phyloP scores from a whole-genome alignment of 1,284 basidiomycete species.

The Agaricales sp. region DNA sequence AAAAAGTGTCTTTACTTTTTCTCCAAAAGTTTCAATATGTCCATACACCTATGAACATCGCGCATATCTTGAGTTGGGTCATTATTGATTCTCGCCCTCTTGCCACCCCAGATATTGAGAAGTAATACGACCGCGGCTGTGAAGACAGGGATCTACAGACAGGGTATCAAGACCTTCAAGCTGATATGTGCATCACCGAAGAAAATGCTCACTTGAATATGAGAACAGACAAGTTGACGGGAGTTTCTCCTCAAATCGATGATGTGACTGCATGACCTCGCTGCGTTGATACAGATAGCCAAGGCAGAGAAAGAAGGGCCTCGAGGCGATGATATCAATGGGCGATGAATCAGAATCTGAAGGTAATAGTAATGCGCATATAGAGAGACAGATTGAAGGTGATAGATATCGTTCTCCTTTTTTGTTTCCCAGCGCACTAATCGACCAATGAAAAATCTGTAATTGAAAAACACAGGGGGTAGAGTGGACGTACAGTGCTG shows the following conservation, averaged over 20 bases:
- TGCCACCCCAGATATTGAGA: conserved; percentile 67
- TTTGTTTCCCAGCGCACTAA: conserved; percentile 62
- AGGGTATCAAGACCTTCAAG: neutral
- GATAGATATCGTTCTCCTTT: conserved; percentile 44
- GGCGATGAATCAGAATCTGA: conserved; percentile 73
- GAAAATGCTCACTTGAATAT: neutral
- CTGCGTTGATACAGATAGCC: conserved; percentile 79
- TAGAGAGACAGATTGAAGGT: conserved; percentile 61
- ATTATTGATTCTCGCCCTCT: conserved; percentile 38
- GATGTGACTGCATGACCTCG: conserved; percentile 26
- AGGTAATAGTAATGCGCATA: conserved; percentile 64
- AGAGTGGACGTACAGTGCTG: conserved; percentile 26
- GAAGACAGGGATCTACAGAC: conserved; percentile 32
- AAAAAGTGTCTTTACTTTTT: conserved; percentile 18
- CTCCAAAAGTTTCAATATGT: conserved; percentile 31
- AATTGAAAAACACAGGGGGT: neutral
- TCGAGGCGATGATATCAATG: conserved; percentile 66
- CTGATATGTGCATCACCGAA: too few species aligned
- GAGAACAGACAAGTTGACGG: neutral
- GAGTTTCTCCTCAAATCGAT: neutral
- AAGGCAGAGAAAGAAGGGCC: conserved; percentile 61
- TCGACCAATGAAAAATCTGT: neutral
- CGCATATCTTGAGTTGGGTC: conserved; percentile 55
- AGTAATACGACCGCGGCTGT: conserved; percentile 61
- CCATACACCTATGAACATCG: conserved; percentile 66